These are phyloP conservation scores for Pichia ethanolica DNA, from an alignment of 805 yeast species.

Conservation along the genomic window DNA sequence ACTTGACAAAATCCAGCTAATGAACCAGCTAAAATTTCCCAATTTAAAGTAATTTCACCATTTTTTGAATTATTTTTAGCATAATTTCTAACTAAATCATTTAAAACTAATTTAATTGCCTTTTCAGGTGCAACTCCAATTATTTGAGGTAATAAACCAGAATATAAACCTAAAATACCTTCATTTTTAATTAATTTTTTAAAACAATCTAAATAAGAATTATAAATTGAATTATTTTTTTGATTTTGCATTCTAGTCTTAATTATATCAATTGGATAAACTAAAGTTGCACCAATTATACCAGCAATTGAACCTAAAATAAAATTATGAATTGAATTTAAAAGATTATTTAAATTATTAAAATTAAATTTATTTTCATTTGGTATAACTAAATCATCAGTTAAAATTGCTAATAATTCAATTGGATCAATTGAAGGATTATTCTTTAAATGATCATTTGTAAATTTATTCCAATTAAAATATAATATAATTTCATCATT, in stretches of 20 bases:
- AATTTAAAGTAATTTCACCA: slow-evolving; percentile 41
- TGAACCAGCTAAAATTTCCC: slow-evolving; percentile 86
- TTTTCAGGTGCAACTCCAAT: slow-evolving; percentile 98
- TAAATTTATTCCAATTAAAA: slow-evolving; percentile 29
- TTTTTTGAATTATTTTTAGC: slow-evolving; percentile 46
- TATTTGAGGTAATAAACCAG: slow-evolving; percentile 90
- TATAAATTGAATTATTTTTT: slow-evolving; percentile 60
- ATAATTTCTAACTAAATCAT: slow-evolving; percentile 74
- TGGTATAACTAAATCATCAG: slow-evolving; percentile 40
- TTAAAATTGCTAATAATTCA: slow-evolving; percentile 34
- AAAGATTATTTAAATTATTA: slow-evolving; percentile 51
- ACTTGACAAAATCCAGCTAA: slow-evolving; percentile 97
- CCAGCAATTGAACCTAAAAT: slow-evolving; percentile 92
- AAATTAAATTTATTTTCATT: slow-evolving; percentile 12
- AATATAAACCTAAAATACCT: slow-evolving; percentile 79
- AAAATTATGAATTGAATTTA: slow-evolving; percentile 83
- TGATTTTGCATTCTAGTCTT: slow-evolving; percentile 98
- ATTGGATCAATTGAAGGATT: slow-evolving; percentile 23
- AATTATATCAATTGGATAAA: slow-evolving; percentile 92
- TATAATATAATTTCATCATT: slow-evolving; percentile 26
- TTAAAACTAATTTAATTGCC: slow-evolving; percentile 92
- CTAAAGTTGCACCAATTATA: slow-evolving; percentile 96
- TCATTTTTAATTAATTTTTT: slow-evolving; percentile 66
- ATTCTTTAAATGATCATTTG: slow-evolving; percentile 20
- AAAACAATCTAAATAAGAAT: slow-evolving; percentile 81